Percentiles rank a stretch among this genome's conserved stretches.
These are phyloP conservation scores for Stemphylium vesicarium DNA, from an alignment of 2,329 filamentous ascomycete genomes.

Conservation along the genomic window DNA sequence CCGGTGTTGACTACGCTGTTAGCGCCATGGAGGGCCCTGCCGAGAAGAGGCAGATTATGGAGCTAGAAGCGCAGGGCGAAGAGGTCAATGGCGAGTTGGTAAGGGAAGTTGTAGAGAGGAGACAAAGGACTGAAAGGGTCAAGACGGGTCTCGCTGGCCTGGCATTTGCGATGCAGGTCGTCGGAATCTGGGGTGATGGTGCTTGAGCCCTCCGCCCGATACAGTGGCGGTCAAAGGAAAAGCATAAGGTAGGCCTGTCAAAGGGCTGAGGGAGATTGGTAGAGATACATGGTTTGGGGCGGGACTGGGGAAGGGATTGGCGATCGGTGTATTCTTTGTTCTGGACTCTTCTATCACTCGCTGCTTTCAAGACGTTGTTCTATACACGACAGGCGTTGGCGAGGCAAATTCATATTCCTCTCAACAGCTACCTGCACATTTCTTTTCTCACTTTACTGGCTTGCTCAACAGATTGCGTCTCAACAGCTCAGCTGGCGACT, in stretches of 20 bases:
- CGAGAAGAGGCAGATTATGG: conserved; percentile 31
- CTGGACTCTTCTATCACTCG: background rate
- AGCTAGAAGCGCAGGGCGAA: conserved; percentile 45
- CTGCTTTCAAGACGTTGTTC: background rate
- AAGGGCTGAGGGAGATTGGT: no score
- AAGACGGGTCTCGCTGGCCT: conserved; percentile 52
- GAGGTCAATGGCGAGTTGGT: conserved; percentile 59
- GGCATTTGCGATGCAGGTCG: conserved; percentile 55
- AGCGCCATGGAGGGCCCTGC: conserved; percentile 29
- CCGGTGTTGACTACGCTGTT: conserved; percentile 48
- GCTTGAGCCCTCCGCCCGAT: conserved; percentile 12
- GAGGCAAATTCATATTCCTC: background rate
- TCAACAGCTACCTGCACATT: background rate
- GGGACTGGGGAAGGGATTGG: background rate
- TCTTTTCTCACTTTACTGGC: no score
- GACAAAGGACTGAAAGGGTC: conserved; percentile 51
- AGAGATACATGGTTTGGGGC: background rate
- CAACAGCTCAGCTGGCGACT: no score
- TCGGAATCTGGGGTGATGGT: conserved; percentile 59
- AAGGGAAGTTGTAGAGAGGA: conserved; percentile 53
- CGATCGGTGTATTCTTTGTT: conserved; percentile 1
- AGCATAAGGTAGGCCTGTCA: no score
- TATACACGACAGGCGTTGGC: background rate
- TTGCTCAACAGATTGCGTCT: no score
- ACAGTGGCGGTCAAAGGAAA: background rate